Conservation (phyloP, 306 rosid genomes). For the Fagus crenata region DNA sequence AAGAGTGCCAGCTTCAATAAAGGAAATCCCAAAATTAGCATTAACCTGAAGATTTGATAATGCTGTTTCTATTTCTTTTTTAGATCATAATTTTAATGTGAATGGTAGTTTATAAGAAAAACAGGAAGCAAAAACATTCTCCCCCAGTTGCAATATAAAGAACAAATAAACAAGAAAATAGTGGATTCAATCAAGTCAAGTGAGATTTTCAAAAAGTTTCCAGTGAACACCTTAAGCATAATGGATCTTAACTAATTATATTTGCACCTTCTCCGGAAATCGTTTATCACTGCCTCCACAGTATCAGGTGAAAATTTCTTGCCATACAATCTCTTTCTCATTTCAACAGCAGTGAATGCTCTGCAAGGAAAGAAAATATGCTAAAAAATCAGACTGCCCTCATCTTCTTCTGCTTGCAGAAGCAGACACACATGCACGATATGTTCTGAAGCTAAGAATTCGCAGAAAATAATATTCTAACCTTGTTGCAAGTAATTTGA, state of each 20-base stretch:
- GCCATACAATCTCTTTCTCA: slow-evolving; percentile 68
- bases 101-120: background rate
- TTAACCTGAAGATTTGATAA: background rate
- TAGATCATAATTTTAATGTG: background rate
- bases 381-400: slow-evolving; percentile 7
- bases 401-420: slow-evolving; percentile 6
- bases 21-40: background rate
- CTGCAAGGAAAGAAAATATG: slow-evolving; percentile 40
- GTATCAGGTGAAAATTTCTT: slow-evolving; percentile 51
- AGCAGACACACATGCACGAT: slow-evolving; percentile 1
- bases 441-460: background rate
- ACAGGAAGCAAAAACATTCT: slow-evolving; percentile 3
- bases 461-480: slow-evolving; percentile 16
- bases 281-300: slow-evolving; percentile 61
- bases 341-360: slow-evolving; percentile 72
- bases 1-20: background rate
- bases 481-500: slow-evolving; percentile 73
- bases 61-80: background rate
- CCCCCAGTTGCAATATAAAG: background rate
- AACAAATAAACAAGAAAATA: background rate
- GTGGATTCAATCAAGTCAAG: background rate
- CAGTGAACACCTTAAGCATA: slow-evolving; percentile 8
- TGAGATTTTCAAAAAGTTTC: background rate
- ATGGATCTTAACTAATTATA: slow-evolving; percentile 16
- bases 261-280: slow-evolving; percentile 63